A percentile compares a stretch with the other conserved stretches of the same genome.
These are phyloP conservation scores for Pythium chondricola DNA, from an alignment of 352 stramenopile species.

Conservation along the genomic window DNA sequence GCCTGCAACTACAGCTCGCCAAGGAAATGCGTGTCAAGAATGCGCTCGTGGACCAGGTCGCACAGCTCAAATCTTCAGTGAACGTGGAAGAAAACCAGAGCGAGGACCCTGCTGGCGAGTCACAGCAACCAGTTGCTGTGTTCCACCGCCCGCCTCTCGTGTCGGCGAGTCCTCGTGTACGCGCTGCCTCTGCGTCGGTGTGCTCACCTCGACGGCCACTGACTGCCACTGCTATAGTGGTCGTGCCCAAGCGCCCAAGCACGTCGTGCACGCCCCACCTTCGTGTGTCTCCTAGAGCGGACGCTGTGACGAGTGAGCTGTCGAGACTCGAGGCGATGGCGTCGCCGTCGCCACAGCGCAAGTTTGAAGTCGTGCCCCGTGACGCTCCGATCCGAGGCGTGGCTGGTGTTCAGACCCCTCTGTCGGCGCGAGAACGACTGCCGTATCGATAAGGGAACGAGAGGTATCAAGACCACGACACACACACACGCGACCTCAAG, in stretches of 20 bases:
- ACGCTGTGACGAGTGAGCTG: too few species aligned
- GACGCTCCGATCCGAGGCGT: slow-evolving; percentile 21
- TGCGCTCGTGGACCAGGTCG: slow-evolving; percentile 39
- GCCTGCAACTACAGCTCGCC: slow-evolving; percentile 51
- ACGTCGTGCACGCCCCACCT: too few species aligned
- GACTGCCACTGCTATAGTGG: not conserved
- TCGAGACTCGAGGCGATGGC: too few species aligned
- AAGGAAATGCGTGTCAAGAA: slow-evolving; percentile 43
- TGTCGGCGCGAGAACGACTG: slow-evolving; percentile 40
- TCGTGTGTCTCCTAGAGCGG: slow-evolving; percentile 25
- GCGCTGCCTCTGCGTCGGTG: slow-evolving; percentile 28
- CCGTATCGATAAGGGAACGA: slow-evolving; percentile 42
- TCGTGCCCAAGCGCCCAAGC: slow-evolving; percentile 24
- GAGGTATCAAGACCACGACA: slow-evolving; percentile 3
- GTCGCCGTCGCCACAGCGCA: not conserved
- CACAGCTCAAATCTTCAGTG: slow-evolving; percentile 25
- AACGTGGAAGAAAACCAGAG: too few species aligned
- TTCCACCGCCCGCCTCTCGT: too few species aligned
- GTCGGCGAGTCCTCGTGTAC: slow-evolving; percentile 20
- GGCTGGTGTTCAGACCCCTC: slow-evolving; percentile 30
- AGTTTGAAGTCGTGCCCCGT: not conserved
- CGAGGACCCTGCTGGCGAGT: not conserved
- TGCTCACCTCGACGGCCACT: slow-evolving; percentile 15
- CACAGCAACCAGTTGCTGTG: not conserved
- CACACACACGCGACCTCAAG: slow-evolving; percentile 13